Evolutionary conservation across 2,329 filamentous ascomycete species (phyloP).

Genomic region (Scytalidium sp.): DNA sequence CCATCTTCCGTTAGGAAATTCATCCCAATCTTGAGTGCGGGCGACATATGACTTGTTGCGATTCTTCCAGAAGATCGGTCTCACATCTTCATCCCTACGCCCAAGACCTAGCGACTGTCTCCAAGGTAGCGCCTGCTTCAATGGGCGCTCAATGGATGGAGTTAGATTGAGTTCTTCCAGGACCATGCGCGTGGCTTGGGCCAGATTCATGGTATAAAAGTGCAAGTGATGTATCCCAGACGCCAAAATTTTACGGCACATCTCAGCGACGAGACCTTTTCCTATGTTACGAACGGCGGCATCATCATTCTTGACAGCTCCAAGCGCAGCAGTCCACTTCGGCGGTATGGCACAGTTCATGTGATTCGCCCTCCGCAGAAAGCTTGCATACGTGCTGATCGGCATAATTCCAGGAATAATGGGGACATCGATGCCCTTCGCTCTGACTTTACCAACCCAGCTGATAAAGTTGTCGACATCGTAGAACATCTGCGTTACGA

Average conservation of each 20-base stretch:
- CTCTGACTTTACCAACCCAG: constrained; percentile 85
- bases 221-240: constrained; percentile 79
- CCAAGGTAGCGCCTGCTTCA: constrained; percentile 93
- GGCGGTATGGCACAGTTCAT: constrained; percentile 83
- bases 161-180: constrained; percentile 84
- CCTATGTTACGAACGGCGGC: constrained; percentile 87
- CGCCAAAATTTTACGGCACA: constrained; percentile 83
- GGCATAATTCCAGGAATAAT: constrained; percentile 90
- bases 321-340: constrained; percentile 76
- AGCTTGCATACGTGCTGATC: constrained; percentile 92
- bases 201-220: constrained; percentile 99
- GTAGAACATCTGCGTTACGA: constrained; percentile 99
- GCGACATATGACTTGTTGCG: constrained; percentile 93
- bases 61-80: constrained; percentile 98
- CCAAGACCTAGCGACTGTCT: constrained; percentile 89
- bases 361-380: constrained; percentile 85
- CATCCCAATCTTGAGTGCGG: constrained; percentile 97
- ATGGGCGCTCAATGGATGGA: constrained; percentile 72
- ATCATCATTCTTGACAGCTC: constrained; percentile 96
- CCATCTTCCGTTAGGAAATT: constrained; percentile 98
- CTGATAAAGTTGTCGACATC: constrained; percentile 91
- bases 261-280: constrained; percentile 79
- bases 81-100: constrained; percentile 88
- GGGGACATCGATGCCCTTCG: constrained; percentile 76
- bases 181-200: constrained; percentile 89